phyloP scores from a whole-genome alignment of 73 alveolate species.

The Paramecium sexaurelia region DNA sequence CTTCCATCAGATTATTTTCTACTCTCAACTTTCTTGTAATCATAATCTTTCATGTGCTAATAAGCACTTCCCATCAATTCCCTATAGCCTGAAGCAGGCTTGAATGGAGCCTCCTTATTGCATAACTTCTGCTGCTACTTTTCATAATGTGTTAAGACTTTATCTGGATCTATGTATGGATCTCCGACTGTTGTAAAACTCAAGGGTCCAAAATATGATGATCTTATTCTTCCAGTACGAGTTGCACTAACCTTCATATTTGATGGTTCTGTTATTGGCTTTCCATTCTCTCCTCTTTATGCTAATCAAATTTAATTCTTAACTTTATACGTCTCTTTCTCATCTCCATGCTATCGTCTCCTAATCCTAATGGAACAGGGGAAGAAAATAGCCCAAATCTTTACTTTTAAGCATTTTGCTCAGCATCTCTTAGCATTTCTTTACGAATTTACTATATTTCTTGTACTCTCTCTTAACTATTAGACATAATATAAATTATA shows the following conservation, averaged over 20 bases:
- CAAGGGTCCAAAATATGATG: slow-evolving; percentile 21
- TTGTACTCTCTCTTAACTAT: not conserved
- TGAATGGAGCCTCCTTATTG: slow-evolving; percentile 14
- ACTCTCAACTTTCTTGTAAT: not conserved
- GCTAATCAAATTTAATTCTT: not conserved
- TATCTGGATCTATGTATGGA: slow-evolving; percentile 33
- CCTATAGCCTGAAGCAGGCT: slow-evolving; percentile 13
- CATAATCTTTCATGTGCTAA: not conserved
- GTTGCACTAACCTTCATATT: slow-evolving; percentile 44
- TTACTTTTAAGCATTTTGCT: not conserved
- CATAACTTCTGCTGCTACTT: not conserved
- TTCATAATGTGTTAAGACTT: not conserved
- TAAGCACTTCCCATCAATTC: not conserved
- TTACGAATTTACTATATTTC: not conserved
- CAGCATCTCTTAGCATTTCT: slow-evolving; percentile 24
- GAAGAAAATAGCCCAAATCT: slow-evolving; percentile 43
- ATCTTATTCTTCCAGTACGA: not conserved
- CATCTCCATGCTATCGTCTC: not conserved
- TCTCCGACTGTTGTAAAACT: slow-evolving; percentile 22
- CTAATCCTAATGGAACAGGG: slow-evolving; percentile 36
- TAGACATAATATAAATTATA: not conserved
- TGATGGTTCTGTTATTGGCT: slow-evolving; percentile 20
- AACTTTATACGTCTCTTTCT: not conserved
- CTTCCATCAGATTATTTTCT: not conserved
- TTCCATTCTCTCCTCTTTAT: not conserved